Conservation (phyloP, 441 rosid species). For the Erodium texanum region DNA sequence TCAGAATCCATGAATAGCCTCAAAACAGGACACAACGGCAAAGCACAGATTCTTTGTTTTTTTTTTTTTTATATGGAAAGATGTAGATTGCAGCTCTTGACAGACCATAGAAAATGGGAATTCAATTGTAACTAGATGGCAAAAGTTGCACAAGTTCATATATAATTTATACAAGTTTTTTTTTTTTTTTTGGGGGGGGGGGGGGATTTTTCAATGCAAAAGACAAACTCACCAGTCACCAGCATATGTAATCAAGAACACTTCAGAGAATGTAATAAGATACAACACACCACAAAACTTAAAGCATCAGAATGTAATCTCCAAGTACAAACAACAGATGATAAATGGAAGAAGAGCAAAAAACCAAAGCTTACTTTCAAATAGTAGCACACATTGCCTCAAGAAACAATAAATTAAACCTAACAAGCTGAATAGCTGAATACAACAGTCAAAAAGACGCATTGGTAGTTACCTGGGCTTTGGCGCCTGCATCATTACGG, state of each 20-base stretch:
- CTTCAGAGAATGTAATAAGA: not conserved
- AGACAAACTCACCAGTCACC: not conserved
- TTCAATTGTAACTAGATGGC: not conserved
- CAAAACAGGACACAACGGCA: not conserved
- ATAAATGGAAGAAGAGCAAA: not conserved
- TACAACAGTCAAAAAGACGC: not conserved
- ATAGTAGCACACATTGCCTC: slow-evolving; percentile 1
- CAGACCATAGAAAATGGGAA: not conserved
- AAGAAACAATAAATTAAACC: not conserved
- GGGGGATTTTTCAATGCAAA: not conserved
- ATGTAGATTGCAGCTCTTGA: not conserved
- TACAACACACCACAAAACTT: not conserved
- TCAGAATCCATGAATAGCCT: not conserved
- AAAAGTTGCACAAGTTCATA: not conserved
- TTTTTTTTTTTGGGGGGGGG: too few relatives aligned
- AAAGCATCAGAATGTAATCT: not conserved
- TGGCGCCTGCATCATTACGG: slow-evolving; percentile 7
- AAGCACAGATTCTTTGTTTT: not conserved
- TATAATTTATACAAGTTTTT: not conserved
- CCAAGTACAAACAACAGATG: not conserved
- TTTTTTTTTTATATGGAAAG: not conserved
- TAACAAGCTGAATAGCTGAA: not conserved
- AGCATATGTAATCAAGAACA: not conserved
- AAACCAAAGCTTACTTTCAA: not conserved
- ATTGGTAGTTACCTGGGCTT: slow-evolving; percentile 8